Evolutionary conservation across 495 filamentous ascomycete species (phyloP).

Genomic region (Articulospora tetracladia): DNA sequence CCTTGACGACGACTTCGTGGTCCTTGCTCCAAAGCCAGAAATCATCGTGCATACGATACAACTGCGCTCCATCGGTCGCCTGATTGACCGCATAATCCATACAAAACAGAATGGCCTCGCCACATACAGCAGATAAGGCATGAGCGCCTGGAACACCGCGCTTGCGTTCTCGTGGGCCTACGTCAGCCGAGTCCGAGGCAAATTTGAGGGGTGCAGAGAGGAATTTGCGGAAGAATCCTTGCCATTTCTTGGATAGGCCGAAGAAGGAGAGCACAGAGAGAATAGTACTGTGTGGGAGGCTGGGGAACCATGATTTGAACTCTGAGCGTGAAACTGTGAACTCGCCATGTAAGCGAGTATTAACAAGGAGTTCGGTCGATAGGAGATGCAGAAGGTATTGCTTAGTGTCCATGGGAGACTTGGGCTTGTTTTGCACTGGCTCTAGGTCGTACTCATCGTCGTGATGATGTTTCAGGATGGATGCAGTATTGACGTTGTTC

Average conservation of each 20-base stretch:
- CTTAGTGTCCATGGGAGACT: constrained; percentile 49
- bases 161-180: constrained; percentile 37
- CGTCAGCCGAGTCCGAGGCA: constrained; percentile 43
- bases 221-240: constrained; percentile 58
- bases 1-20: constrained; percentile 47
- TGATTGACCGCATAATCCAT: constrained; percentile 66
- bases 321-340: constrained; percentile 59
- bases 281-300: constrained; percentile 57
- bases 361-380: constrained; percentile 60
- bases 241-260: constrained; percentile 55
- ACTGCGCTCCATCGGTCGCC: constrained; percentile 41
- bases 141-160: constrained; percentile 59
- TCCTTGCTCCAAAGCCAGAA: constrained; percentile 64
- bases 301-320: constrained; percentile 59
- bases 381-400: constrained; percentile 58
- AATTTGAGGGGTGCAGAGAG: constrained; percentile 59
- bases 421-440: constrained; percentile 22
- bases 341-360: constrained; percentile 49
- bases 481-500: not conserved
- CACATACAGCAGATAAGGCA: constrained; percentile 53
- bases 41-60: constrained; percentile 65
- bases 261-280: constrained; percentile 54
- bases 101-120: constrained; percentile 59
- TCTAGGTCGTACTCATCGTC: constrained; percentile 24
- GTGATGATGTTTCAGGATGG: constrained; percentile 13